Evolutionary conservation across 192 early-diverging fungal genomes (phyloP).

Genomic region (Mortierella hygrophila): DNA sequence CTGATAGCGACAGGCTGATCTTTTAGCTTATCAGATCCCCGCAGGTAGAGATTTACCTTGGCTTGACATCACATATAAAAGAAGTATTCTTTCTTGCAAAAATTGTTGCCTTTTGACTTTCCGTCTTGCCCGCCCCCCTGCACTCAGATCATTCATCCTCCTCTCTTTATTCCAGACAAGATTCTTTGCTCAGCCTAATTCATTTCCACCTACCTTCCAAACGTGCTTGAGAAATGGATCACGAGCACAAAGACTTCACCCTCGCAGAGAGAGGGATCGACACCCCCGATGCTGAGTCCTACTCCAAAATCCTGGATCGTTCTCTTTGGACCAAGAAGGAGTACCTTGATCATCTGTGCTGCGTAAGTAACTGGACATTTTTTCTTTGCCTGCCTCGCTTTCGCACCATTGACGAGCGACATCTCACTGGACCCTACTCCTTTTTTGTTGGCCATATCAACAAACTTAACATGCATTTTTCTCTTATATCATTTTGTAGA

Average conservation of each 20-base stretch:
- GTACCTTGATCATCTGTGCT: slow-evolving; percentile 8
- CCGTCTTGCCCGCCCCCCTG: background rate
- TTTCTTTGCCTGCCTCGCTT: background rate
- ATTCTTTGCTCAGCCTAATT: background rate
- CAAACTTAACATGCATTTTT: slow-evolving; percentile 1
- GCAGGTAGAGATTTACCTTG: background rate
- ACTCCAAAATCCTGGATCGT: slow-evolving; percentile 24
- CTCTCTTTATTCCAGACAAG: background rate
- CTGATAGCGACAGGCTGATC: background rate
- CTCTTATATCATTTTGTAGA: background rate
- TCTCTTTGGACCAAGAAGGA: slow-evolving; percentile 15
- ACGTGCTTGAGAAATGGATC: slow-evolving; percentile 6
- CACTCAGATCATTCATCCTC: background rate
- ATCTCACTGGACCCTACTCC: background rate
- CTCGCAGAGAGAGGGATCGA: background rate
- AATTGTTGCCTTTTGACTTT: background rate
- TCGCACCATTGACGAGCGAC: background rate
- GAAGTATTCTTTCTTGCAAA: background rate
- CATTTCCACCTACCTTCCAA: background rate
- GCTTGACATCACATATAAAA: background rate
- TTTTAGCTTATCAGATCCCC: slow-evolving; percentile 8
- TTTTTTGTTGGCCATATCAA: background rate
- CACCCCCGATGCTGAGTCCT: slow-evolving; percentile 5
- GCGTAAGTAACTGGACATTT: background rate
- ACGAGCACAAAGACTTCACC: slow-evolving; percentile 4